phyloP scores from a whole-genome alignment of 345 rosid species.

The Leavenworthia alabamica region DNA sequence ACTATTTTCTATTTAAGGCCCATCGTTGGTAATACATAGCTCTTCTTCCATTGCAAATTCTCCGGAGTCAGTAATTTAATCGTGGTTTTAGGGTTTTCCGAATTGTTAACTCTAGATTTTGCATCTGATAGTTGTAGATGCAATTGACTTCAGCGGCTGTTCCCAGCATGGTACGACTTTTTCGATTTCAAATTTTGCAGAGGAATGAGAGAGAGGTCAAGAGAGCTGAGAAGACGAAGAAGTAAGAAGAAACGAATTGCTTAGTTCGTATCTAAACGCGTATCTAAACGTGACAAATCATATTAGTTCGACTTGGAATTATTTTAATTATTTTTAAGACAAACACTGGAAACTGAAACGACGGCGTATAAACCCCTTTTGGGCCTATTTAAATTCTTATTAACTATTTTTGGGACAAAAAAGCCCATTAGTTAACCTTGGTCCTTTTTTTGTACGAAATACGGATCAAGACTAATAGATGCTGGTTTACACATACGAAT shows the following conservation, averaged over 20 bases:
- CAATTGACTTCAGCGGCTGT: no score
- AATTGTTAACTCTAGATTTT: no score
- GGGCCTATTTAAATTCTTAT: not conserved
- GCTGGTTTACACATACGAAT: not conserved
- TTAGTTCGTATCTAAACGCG: conserved; percentile 62
- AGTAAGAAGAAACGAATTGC: conserved; percentile 1
- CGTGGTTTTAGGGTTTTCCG: no score
- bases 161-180: no score
- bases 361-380: not conserved
- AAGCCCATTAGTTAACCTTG: not conserved
- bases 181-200: no score
- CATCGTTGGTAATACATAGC: not conserved
- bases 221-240: conserved; percentile 7
- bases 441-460: no score
- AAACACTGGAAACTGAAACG: not conserved
- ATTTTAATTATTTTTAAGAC: not conserved
- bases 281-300: conserved; percentile 50
- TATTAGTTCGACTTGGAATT: conserved; percentile 5
- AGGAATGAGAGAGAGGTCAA: no score
- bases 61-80: no score
- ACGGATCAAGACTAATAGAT: no score
- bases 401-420: no score
- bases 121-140: no score
- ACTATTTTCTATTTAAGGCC: not conserved
- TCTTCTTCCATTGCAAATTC: no score